Base-by-base conservation (phyloP, 192 early-diverging fungal genomes). In the Coemansia nantahalensis region DNA sequence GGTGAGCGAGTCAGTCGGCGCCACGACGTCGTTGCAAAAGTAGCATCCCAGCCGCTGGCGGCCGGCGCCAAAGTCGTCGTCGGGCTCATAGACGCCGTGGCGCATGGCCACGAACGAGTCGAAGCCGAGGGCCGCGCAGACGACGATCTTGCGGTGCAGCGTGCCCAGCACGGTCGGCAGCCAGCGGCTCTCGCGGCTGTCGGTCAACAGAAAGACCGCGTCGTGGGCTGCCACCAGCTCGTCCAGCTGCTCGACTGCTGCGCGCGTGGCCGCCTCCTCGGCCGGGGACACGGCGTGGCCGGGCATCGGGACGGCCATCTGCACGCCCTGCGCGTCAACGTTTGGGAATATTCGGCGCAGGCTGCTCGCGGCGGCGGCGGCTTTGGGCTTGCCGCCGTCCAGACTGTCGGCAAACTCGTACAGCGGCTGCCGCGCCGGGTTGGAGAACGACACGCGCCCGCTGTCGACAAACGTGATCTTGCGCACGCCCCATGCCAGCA, bases 1-100 rank as follows among this genome's bases (percentile, higher is more conserved):
- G 11, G 82, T 86, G 6, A 97, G 78, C 15, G 96, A 96, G 73
- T 98, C 94, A 0, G 84, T 81, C 3, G 96, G 94, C n/a, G 91
- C 93, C 15, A 99, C 93, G 48, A 99, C 85, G 55, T 99, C 96
- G 65, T 94, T 95, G 79, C 96, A 99, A 53, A 91, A 99, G 59
- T 99, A 99, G 56, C 96, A 99, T 10, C 96, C 96, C 14, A 99
- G 79, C 1, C 70, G 54, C 43, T 15, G 21, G 22, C 21, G 4
- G 22, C 21, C 45, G 9, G 37, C 36, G 21, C 16, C 41, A 21
- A 49, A 39, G 30, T 46, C 40, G 39, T 51, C 38, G 19, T 30
- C n/a, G 18, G 32, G 35, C 31, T 56, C 39, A 37, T 71, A 62
- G 28, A 87, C 69, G 14, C 95, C 95, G 62, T 98, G 96, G 6